Base-by-base conservation (phyloP, 2,329 filamentous ascomycete species). In the Gliomastix tumulicola region DNA sequence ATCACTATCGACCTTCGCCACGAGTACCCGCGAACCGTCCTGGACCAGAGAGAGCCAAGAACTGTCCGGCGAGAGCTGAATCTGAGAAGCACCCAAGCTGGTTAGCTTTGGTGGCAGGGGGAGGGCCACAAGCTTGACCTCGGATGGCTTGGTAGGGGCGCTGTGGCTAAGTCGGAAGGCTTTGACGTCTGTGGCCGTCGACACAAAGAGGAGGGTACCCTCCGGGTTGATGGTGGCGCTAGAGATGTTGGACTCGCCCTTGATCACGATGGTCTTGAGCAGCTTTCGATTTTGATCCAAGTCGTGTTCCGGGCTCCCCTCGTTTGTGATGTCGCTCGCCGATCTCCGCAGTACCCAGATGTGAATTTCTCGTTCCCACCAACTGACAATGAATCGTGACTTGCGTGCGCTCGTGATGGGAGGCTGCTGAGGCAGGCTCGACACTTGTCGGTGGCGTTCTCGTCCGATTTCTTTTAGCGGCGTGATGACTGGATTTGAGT, bases 281-380 rank as follows among this genome's bases (percentile, higher is more conserved):
- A 87, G 66, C 51, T 79, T 82, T 35, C 75, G 72, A 56, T 71
- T 77, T 42, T 68, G 69, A 45, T 67, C 71, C 43, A 64, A 57
- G 44, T 57, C 67, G 40, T 50, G 54, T 39, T 55, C 55, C 13
- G 63, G 62, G 9, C 59, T 60, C 28, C 56, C 49, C 16, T 50
- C 48, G 30, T 65, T 56, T 31, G 69, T 55, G 18, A 78, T 57
- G 28, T 71, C 63, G 21, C 59, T 59, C 13, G 72, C 59, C 5
- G 69, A 59, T 41, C 60, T 62, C 33, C 54, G 63, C 13, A 79
- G 51, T 27, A 67, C 75, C 88, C 89, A 98, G 42, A 98, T 75
- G 47, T 84, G 81, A 34, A 97, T 70, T 55, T 94, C 85, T 38
- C 84, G 75, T 45, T 90, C 86, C 88, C 89, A 97, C 85, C 88